A percentile compares a stretch with the other conserved stretches of the same genome.
These are phyloP conservation scores for Eremochloa ophiuroides DNA, from an alignment of 176 grass and related monocot genomes.

Conservation along the genomic window DNA sequence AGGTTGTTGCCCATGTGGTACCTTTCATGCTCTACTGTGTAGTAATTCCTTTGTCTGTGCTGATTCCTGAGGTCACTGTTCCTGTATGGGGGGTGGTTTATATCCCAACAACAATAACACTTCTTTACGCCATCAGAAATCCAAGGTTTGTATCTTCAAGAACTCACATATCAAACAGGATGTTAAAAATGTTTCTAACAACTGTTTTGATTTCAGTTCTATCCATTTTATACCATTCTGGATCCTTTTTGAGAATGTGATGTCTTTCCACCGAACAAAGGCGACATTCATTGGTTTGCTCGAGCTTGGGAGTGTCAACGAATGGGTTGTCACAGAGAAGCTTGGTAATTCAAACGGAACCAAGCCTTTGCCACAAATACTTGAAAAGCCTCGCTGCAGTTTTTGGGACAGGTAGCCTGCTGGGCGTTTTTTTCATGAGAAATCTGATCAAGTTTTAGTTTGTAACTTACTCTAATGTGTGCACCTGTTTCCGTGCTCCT, in stretches of 20 bases:
- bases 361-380: conserved; percentile 45
- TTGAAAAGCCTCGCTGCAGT: conserved; percentile 56
- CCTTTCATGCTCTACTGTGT: conserved; percentile 89
- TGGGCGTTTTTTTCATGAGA: background rate
- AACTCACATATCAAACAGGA: background rate
- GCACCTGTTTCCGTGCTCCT: background rate
- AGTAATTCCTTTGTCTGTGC: conserved; percentile 69
- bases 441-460: background rate
- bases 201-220: conserved; percentile 41
- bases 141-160: conserved; percentile 50
- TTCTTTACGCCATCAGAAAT: conserved; percentile 76
- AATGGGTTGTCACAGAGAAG: conserved; percentile 97
- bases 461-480: background rate
- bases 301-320: conserved; percentile 70
- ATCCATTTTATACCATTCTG: conserved; percentile 89
- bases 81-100: conserved; percentile 84
- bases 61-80: conserved; percentile 77
- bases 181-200: conserved; percentile 13
- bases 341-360: conserved; percentile 43
- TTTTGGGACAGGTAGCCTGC: conserved; percentile 61
- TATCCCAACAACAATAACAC: conserved; percentile 79
- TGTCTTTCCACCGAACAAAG: conserved; percentile 95
- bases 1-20: conserved; percentile 75
- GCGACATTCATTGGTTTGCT: conserved; percentile 79
- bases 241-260: conserved; percentile 97